These are phyloP conservation scores for Pyricularia pennisetigena DNA, from an alignment of 2,329 filamentous ascomycete species.

Conservation along the genomic window DNA sequence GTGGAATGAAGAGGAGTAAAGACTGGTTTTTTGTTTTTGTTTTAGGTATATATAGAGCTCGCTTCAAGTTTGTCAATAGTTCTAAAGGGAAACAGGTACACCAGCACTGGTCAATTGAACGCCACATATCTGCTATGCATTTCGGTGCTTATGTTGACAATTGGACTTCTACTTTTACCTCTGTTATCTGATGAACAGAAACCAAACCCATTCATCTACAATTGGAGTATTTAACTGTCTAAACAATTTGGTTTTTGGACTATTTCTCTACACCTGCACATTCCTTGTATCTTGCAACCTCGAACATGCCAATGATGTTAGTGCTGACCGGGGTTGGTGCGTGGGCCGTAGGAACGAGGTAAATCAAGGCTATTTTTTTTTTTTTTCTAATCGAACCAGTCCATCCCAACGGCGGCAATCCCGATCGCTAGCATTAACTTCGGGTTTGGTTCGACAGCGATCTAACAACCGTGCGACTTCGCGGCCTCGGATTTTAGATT, in stretches of 20 bases:
- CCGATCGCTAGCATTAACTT: neutral
- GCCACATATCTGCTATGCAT: too few species aligned
- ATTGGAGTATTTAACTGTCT: neutral
- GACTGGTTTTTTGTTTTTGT: neutral
- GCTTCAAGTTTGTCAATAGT: neutral
- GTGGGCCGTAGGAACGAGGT: too few species aligned
- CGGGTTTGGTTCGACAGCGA: neutral
- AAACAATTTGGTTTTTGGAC: too few species aligned
- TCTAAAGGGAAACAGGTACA: neutral
- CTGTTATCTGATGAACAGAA: neutral
- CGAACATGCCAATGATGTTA: neutral
- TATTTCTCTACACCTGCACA: too few species aligned
- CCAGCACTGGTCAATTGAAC: neutral
- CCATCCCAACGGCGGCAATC: too few species aligned
- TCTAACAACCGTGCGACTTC: neutral
- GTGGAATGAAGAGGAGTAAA: neutral
- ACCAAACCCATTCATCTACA: neutral
- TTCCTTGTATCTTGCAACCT: neutral
- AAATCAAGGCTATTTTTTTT: too few species aligned
- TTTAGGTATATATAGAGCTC: neutral
- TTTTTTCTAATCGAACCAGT: too few species aligned
- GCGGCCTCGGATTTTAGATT: neutral
- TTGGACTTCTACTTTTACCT: neutral
- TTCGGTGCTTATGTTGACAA: neutral
- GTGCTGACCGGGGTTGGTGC: neutral